Base-by-base conservation (phyloP, 2,329 filamentous ascomycete genomes). In the Colletotrichum eremochloae region DNA sequence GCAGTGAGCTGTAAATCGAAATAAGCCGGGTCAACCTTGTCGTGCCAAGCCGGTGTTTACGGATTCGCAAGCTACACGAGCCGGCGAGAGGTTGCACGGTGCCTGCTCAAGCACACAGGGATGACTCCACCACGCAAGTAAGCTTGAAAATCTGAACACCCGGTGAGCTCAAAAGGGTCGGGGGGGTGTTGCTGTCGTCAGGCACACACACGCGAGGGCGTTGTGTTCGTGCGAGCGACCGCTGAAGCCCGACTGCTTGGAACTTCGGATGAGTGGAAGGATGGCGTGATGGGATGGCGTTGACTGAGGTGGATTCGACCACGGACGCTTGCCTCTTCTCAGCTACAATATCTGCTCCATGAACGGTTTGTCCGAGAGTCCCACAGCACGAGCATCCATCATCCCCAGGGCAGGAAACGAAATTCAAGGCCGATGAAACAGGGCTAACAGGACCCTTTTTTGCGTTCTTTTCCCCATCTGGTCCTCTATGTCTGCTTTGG, bases 11-110 rank as follows among this genome's bases (percentile, higher is more conserved):
- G 66, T 64, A 42, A 69, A 72, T 69, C 69, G 60, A 64, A 69
- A 38, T 60, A 61, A 56, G 56, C 50, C 46, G 64, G 60, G 64
- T 44, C 60, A 69, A 64, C 69, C 60, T 66, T 61, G 69, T 67
- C 66, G 53, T 60, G 69, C 69, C 69, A 72, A 72, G 69, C 60
- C 69, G 66, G 69, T 72, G 66, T 72, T 65, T 31, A 61, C 65
- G 69, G 66, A 57, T 64, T 72, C 66, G 60, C 40, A 14, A 40
- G 66, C 69, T 65, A 60, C 66, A 65, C 62, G 66, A 69, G 66
- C 55, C 60, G 46, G 33, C 20, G 53, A 48, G 36, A 42, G 66
- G 66, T 61, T 62, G 66, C 56, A 64, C 53, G 36, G 60, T 58
- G 60, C 65, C 53, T 72, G 60, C 40, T 61, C 58, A 64, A 65